Percentiles rank a stretch among this genome's conserved stretches.
phyloP scores from a whole-genome alignment of 148 eudicot species.

The Nepenthes mirabilis region DNA sequence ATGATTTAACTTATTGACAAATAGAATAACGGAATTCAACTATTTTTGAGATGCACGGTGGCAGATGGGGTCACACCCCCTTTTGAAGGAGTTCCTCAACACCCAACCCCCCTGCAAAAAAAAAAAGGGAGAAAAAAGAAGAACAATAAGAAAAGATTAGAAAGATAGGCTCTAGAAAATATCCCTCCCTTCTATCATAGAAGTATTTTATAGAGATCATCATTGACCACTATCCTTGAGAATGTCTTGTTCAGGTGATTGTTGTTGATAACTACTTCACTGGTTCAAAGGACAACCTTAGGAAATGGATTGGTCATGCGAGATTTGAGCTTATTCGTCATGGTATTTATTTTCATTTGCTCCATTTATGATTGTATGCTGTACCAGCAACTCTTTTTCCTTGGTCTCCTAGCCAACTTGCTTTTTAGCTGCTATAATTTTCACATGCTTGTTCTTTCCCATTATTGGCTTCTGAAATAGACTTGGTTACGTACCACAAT shows the following conservation, averaged over 20 bases:
- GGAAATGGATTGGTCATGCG: slow-evolving; percentile 84
- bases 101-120: too few relatives aligned
- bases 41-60: too few relatives aligned
- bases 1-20: background rate
- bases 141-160: background rate
- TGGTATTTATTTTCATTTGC: slow-evolving; percentile 26
- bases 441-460: too few relatives aligned
- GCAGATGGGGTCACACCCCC: too few relatives aligned
- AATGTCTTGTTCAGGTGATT: slow-evolving; percentile 43
- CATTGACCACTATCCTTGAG: background rate
- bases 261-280: slow-evolving; percentile 90
- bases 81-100: too few relatives aligned
- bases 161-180: background rate
- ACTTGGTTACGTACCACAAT: too few relatives aligned
- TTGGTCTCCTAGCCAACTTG: background rate
- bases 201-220: background rate
- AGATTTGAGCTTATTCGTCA: slow-evolving; percentile 95
- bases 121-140: background rate
- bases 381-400: background rate
- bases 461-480: too few relatives aligned
- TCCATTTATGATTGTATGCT: background rate
- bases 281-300: slow-evolving; percentile 82
- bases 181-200: background rate
- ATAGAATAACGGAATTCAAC: background rate
- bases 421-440: background rate